A percentile compares a stretch with the other conserved stretches of the same genome.
Conservation (phyloP, 2,329 filamentous ascomycete species). For the Orbilia blumenaviensis region DNA sequence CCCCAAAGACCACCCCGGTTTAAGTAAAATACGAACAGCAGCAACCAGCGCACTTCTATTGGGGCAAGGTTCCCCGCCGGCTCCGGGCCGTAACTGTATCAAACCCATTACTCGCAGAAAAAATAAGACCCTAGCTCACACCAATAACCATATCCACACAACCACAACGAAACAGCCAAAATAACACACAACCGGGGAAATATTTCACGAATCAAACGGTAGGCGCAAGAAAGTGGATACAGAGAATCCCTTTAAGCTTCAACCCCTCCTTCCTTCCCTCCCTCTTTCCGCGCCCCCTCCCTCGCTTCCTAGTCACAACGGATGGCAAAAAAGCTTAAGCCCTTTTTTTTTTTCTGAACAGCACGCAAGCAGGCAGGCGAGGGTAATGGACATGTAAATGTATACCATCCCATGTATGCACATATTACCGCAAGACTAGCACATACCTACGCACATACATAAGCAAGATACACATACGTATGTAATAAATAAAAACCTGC, state of each 20-base stretch:
- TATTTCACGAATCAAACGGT: not conserved
- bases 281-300: not conserved
- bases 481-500: not conserved
- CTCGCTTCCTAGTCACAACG: not conserved
- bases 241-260: not conserved
- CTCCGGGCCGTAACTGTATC: constrained; percentile 2
- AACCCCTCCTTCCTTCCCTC: not conserved
- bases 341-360: too few species aligned
- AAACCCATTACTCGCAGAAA: constrained; percentile 13
- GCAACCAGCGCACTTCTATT: not conserved
- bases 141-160: not conserved
- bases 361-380: too few species aligned
- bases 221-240: not conserved
- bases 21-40: not conserved
- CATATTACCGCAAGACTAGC: too few species aligned
- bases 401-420: too few species aligned
- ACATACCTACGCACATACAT: too few species aligned
- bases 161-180: not conserved
- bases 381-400: too few species aligned
- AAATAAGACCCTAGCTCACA: too few species aligned
- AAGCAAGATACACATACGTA: too few species aligned
- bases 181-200: not conserved
- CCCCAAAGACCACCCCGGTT: too few species aligned
- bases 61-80: constrained; percentile 1
- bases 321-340: not conserved